Evolutionary conservation across 495 filamentous ascomycete genomes (phyloP).

Genomic region (Daldinia bambusicola): DNA sequence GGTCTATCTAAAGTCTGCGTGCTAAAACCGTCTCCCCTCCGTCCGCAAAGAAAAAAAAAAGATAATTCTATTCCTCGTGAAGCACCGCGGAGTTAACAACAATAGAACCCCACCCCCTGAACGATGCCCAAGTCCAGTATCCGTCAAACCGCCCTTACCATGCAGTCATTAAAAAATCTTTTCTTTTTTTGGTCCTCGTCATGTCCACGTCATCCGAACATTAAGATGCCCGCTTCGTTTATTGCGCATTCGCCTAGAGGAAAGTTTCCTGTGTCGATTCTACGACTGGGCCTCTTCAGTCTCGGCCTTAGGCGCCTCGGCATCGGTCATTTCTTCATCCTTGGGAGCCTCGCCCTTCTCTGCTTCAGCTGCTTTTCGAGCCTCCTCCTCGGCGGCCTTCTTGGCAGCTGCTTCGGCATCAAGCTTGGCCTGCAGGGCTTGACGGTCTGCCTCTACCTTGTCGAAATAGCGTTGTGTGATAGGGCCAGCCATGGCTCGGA

Average conservation of each 20-base stretch:
- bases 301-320: slow-evolving; percentile 60
- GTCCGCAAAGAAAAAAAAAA: slow-evolving; percentile 19
- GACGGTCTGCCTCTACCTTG: slow-evolving; percentile 89
- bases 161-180: slow-evolving; percentile 33
- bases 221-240: slow-evolving; percentile 2
- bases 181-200: slow-evolving; percentile 34
- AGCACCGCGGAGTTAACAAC: slow-evolving; percentile 20
- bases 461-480: slow-evolving; percentile 95
- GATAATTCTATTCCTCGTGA: slow-evolving; percentile 38
- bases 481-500: slow-evolving; percentile 88
- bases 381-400: slow-evolving; percentile 74
- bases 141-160: slow-evolving; percentile 32
- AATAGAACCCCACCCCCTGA: slow-evolving; percentile 26
- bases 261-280: slow-evolving; percentile 14
- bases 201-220: slow-evolving; percentile 4
- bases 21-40: slow-evolving; percentile 15
- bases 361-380: slow-evolving; percentile 59
- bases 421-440: slow-evolving; percentile 75
- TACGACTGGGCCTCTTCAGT: slow-evolving; percentile 50
- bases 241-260: slow-evolving; percentile 8
- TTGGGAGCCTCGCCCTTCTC: slow-evolving; percentile 55
- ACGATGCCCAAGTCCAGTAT: slow-evolving; percentile 37
- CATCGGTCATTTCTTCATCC: slow-evolving; percentile 69
- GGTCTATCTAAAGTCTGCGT: slow-evolving; percentile 40
- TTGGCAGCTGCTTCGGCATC: slow-evolving; percentile 88